Conservation (phyloP, 2,329 filamentous ascomycete species). For the Botryotinia narcissicola region DNA sequence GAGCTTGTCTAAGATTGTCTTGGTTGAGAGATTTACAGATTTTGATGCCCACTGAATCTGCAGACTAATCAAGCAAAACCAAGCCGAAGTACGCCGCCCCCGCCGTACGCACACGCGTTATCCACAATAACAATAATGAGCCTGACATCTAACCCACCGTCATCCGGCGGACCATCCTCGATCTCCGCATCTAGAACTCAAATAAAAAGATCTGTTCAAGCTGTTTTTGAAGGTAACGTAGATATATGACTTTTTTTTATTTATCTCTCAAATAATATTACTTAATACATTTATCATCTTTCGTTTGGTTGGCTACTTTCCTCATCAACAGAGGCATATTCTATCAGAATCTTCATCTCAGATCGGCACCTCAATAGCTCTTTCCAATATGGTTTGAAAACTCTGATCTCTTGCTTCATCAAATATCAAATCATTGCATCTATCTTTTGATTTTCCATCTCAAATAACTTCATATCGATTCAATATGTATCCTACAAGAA, state of each 20-base stretch:
- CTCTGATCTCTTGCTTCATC: slow-evolving; percentile 18
- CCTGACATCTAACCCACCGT: slow-evolving; percentile 39
- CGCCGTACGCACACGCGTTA: slow-evolving; percentile 17
- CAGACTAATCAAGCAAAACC: slow-evolving; percentile 1
- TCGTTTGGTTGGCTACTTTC: slow-evolving; percentile 1
- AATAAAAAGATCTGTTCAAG: slow-evolving; percentile 59
- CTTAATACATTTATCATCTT: slow-evolving; percentile 17
- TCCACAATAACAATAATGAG: slow-evolving; percentile 28
- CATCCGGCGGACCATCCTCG: slow-evolving; percentile 37
- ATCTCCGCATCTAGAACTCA: slow-evolving; percentile 42
- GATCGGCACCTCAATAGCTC: slow-evolving; percentile 4
- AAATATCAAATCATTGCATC: slow-evolving; percentile 26
- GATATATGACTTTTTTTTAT: neutral
- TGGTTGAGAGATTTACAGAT: neutral
- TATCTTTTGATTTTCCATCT: slow-evolving; percentile 12
- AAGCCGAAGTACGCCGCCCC: slow-evolving; percentile 11
- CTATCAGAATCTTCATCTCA: neutral
- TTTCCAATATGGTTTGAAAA: slow-evolving; percentile 7
- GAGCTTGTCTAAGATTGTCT: slow-evolving; percentile 13
- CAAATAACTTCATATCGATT: slow-evolving; percentile 20
- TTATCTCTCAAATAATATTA: slow-evolving; percentile 15
- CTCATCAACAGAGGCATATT: neutral
- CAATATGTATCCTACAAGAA: slow-evolving; percentile 35
- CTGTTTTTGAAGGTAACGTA: slow-evolving; percentile 57
- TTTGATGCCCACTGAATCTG: neutral